phyloP scores from a whole-genome alignment of 2,329 filamentous ascomycete genomes.

The Colletotrichum neosansevieriae region DNA sequence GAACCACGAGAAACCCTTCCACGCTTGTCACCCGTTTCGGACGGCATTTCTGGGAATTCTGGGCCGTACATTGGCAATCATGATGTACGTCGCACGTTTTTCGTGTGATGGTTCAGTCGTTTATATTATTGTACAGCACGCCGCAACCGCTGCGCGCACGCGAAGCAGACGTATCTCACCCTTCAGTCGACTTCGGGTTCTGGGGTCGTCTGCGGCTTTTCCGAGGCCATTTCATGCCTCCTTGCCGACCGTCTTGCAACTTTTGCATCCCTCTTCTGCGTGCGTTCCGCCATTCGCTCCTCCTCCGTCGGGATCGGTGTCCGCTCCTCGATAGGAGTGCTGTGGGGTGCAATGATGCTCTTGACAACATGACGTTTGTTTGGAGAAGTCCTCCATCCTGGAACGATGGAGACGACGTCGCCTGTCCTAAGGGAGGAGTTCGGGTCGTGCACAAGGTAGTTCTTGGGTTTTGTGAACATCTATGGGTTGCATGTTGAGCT shows the following conservation, averaged over 20 bases:
- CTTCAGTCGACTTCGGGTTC: slow-evolving; percentile 12
- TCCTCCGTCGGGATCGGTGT: slow-evolving; percentile 74
- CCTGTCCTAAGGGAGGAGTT: slow-evolving; percentile 78
- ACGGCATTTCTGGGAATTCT: too few relatives aligned
- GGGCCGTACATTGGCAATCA: too few relatives aligned
- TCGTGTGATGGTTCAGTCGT: not conserved
- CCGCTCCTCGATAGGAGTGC: slow-evolving; percentile 71
- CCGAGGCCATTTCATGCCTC: slow-evolving; percentile 40
- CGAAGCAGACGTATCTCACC: not conserved
- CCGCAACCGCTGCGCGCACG: not conserved
- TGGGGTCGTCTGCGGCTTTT: not conserved
- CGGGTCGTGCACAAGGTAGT: slow-evolving; percentile 83
- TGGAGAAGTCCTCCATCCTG: slow-evolving; percentile 74
- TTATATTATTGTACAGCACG: slow-evolving; percentile 14
- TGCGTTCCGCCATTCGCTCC: slow-evolving; percentile 68
- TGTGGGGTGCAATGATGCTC: slow-evolving; percentile 77
- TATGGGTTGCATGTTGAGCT: slow-evolving; percentile 45
- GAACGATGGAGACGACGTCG: slow-evolving; percentile 79
- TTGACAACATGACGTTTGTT: slow-evolving; percentile 81
- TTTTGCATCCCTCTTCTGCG: slow-evolving; percentile 68
- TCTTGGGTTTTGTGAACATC: slow-evolving; percentile 73
- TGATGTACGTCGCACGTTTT: too few relatives aligned
- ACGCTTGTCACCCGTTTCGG: too few relatives aligned
- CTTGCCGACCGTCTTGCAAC: slow-evolving; percentile 61
- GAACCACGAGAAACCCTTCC: not conserved